phyloP scores from a whole-genome alignment of 2,329 filamentous ascomycete species.

The Arthrinium phaeospermum region DNA sequence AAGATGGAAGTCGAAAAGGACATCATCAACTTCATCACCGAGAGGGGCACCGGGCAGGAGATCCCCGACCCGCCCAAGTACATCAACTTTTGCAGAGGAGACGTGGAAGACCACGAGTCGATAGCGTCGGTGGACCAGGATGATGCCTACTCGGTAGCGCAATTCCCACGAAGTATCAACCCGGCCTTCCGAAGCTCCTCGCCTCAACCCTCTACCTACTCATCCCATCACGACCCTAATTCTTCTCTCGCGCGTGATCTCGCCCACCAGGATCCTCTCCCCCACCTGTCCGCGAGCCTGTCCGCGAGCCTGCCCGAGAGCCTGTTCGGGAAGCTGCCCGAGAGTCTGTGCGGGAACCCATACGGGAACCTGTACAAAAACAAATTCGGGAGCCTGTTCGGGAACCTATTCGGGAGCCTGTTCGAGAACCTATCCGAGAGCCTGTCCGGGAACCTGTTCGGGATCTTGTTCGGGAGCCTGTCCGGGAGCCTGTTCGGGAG shows the following conservation, averaged over 20 bases:
- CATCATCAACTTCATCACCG: constrained; percentile 85
- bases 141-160: constrained; percentile 89
- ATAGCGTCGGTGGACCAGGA: constrained; percentile 75
- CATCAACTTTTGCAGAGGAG: constrained; percentile 97
- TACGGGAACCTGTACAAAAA: constrained; percentile 26
- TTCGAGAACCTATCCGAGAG: not conserved
- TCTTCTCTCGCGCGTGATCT: constrained; percentile 74
- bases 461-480: not conserved
- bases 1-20: constrained; percentile 97
- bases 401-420: not conserved
- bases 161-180: constrained; percentile 94
- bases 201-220: constrained; percentile 89
- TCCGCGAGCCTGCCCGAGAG: not conserved
- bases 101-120: constrained; percentile 79
- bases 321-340: not conserved
- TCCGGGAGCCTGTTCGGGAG: not conserved
- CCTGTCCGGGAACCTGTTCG: not conserved
- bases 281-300: constrained; percentile 28
- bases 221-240: constrained; percentile 89
- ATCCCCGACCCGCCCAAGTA: constrained; percentile 97
- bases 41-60: constrained; percentile 90
- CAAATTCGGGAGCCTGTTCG: not conserved
- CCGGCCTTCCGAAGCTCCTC: constrained; percentile 95
- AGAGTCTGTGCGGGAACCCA: constrained; percentile 25
- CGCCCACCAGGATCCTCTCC: constrained; percentile 58